Evolutionary conservation across 495 filamentous ascomycete species (phyloP).

Genomic region (Penicillium dipodomyicola): DNA sequence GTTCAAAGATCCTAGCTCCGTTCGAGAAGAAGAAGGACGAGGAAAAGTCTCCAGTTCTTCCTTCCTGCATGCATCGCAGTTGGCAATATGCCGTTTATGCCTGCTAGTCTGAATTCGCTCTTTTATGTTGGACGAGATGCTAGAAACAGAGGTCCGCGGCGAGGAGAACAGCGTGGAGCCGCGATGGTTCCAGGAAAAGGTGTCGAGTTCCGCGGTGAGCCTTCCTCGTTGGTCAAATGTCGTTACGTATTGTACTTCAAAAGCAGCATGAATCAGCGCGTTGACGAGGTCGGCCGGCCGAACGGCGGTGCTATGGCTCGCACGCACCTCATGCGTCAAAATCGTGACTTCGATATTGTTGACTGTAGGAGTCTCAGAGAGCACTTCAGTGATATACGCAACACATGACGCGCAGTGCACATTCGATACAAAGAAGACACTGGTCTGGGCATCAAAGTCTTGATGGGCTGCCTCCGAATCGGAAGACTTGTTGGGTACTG

Average conservation of each 20-base stretch:
- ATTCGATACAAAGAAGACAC: conserved; percentile 49
- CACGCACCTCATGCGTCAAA: conserved; percentile 44
- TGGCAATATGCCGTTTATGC: conserved; percentile 40
- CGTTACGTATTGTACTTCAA: conserved; percentile 49
- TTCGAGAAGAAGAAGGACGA: conserved; percentile 9
- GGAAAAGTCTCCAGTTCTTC: conserved; percentile 28
- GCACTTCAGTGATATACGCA: conserved; percentile 44
- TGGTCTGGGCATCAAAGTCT: conserved; percentile 20
- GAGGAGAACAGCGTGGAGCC: conserved; percentile 25
- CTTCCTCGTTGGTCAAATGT: conserved; percentile 35
- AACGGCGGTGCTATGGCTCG: conserved; percentile 33
- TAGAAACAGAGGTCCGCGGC: conserved; percentile 25
- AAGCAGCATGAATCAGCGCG: conserved; percentile 48
- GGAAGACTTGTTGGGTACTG: conserved; percentile 2
- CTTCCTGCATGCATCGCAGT: conserved; percentile 50
- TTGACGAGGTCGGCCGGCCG: conserved; percentile 35
- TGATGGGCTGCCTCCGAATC: conserved; percentile 13
- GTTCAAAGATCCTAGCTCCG: conserved; percentile 4
- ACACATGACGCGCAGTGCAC: conserved; percentile 56
- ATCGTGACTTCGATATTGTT: conserved; percentile 44
- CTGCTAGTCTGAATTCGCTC: conserved; percentile 22
- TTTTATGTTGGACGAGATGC: conserved; percentile 26
- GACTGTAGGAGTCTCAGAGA: conserved; percentile 36
- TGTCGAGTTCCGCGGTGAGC: conserved; percentile 36
- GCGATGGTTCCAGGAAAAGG: conserved; percentile 31